Evolutionary conservation across 768 basidiomycete species (phyloP), one percentile per base, ranked within the genome.

Genomic region (Podaxis sp.): DNA sequence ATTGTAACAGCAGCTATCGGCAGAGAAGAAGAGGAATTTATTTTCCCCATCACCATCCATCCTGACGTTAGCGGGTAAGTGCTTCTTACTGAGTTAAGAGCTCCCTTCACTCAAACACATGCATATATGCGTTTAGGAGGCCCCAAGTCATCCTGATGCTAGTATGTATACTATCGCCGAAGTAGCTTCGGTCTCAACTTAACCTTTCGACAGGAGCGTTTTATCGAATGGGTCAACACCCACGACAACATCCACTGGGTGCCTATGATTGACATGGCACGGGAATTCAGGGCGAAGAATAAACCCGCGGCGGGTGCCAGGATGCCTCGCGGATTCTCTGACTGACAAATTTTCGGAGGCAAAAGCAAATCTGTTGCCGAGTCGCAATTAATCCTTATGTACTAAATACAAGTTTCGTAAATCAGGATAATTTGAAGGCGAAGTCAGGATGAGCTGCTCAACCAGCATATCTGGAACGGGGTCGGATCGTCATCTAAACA

Each of bases 21-120:
- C 55, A 84, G 85, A 50, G 86, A 87, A 65, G 84, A 87, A 71
- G 81, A 84, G 66, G 80, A 84, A 70, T 87, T 88, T 62, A 80
- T 87, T n/a, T 88, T 90, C 57, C 89, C 89, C 0, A 82, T 91
- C 62, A 91, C 90, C 2, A 89, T 93, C 44, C 90, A 91, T 67
- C 90, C 90, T 1, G 89, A 91, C 66, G 88, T 89, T 24, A 86
- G 86, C 69, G 88, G 88, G 82, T 83, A 73, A 67, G 83, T 70
- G 22, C 24, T 40, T 61, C 51, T 68, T 3, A 7, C 20, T 33
- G 15, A 15, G 7, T 41, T 56, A 12, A n/a, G 61, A 20, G 67
- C 28, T 58, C 22, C 30, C 22, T 13, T 50, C 6, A 26, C 22
- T 50, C 4, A 50, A 50, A 24, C 11, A 10, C 44, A n/a, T 37